These are phyloP conservation scores for Phytopythium kandeliae DNA, from an alignment of 352 stramenopile genomes.

Conservation along the genomic window DNA sequence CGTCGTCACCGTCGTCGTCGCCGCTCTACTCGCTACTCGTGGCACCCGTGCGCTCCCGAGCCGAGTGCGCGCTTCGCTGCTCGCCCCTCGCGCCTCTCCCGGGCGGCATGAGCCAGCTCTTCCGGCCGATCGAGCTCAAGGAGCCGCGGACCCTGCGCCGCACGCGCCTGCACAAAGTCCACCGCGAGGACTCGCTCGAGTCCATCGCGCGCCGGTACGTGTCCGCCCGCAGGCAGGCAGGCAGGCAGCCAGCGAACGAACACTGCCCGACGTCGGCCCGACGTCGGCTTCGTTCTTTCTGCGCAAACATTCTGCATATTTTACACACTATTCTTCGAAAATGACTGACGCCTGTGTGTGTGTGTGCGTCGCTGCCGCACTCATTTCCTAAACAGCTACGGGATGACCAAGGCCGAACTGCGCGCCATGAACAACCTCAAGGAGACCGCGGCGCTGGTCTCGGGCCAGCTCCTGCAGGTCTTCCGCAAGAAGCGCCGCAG, in stretches of 20 bases:
- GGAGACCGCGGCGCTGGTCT: slow-evolving; percentile 28
- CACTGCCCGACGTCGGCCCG: no score
- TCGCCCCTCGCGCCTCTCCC: background rate
- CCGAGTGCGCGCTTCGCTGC: background rate
- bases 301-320: background rate
- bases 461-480: slow-evolving; percentile 34
- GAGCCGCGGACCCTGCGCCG: background rate
- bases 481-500: slow-evolving; percentile 31
- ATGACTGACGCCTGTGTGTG: no score
- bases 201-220: slow-evolving; percentile 4
- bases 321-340: background rate
- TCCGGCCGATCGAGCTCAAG: slow-evolving; percentile 3
- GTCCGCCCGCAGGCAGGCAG: no score
- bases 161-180: slow-evolving; percentile 3
- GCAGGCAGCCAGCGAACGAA: no score
- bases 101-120: slow-evolving; percentile 8
- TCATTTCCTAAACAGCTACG: slow-evolving; percentile 20
- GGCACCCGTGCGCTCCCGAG: no score
- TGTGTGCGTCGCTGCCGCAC: background rate
- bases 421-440: slow-evolving; percentile 46
- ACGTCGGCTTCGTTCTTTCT: background rate
- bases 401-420: slow-evolving; percentile 44
- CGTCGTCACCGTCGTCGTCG: no score
- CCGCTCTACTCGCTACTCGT: no score
- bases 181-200: slow-evolving; percentile 3